Conservation (phyloP, 306 rosid species). For the Arachis stenosperma region DNA sequence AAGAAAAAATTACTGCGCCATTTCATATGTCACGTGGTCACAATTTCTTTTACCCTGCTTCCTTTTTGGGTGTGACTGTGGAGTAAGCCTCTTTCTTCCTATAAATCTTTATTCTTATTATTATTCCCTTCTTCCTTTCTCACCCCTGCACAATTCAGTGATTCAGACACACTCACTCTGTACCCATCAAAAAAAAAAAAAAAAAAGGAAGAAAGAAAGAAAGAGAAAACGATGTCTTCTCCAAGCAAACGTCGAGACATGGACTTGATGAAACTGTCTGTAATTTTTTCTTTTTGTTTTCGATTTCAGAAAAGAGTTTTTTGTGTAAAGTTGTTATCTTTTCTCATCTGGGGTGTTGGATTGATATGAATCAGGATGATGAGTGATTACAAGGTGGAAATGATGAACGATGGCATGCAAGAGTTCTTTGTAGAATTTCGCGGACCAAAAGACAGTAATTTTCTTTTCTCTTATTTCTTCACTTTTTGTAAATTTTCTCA, state of each 20-base stretch:
- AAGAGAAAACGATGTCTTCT: constrained; percentile 64
- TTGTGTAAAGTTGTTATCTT: constrained; percentile 27
- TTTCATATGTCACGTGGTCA: not conserved
- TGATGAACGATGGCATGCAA: constrained; percentile 74
- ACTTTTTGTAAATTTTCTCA: not conserved
- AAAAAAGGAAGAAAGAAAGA: not conserved
- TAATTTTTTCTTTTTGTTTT: constrained; percentile 35
- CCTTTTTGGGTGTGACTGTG: constrained; percentile 2
- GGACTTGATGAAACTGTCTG: constrained; percentile 97
- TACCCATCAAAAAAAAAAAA: not conserved
- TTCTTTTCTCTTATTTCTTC: constrained; percentile 35
- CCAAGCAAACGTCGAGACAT: constrained; percentile 89
- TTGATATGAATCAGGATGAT: constrained; percentile 72
- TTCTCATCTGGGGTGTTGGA: constrained; percentile 33
- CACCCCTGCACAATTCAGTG: not conserved
- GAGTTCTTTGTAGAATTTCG: constrained; percentile 79
- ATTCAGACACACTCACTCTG: constrained; percentile 6
- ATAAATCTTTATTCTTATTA: not conserved
- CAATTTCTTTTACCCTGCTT: not conserved
- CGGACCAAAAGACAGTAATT: constrained; percentile 82
- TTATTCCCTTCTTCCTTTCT: not conserved
- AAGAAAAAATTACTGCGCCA: not conserved
- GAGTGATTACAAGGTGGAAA: constrained; percentile 90
- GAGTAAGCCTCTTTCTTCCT: constrained; percentile 21
- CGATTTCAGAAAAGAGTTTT: not conserved